Evolutionary conservation across 192 early-diverging fungal species (phyloP), one percentile per base, ranked within the genome.

Genomic region (Entophlyctis luteolus): DNA sequence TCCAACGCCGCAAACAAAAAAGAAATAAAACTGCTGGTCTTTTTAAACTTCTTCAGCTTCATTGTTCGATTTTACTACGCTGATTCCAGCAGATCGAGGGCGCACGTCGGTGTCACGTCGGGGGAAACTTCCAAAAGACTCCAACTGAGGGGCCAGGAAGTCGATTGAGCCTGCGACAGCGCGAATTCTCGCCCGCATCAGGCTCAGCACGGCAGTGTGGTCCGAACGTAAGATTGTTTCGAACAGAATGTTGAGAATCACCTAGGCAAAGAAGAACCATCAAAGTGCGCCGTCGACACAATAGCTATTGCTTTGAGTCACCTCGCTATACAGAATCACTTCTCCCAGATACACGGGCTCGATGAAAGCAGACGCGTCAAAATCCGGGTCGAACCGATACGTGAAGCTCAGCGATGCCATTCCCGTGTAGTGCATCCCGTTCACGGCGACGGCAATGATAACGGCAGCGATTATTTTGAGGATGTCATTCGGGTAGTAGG

Each of bases 271-370:
- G 12, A 27, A 20, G 16, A 60, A 38, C 10, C 22, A 14, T 6
- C 20, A 8, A 45, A 45, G 42, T 45, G 10, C n/a, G 12, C 50
- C n/a, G 10, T 45, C 42, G n/a, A 45, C n/a, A n/a, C 10, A 45
- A n/a, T n/a, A n/a, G n/a, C n/a, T n/a, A n/a, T n/a, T n/a, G n/a
- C n/a, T n/a, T n/a, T n/a, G n/a, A 45, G 14, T 60, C 31, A 59
- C 58, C 23, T 60, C 58, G 58, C 58, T 2, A 45, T 60, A 60
- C 20, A 60, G 58, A 60, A 60, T 60, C 5, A 60, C 58, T 60
- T 60, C 58, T 38, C 5, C 18, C 38, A 60, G 28, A 22, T 25
- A 10, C 10, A 36, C 34, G 6, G 58, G 58, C 25, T 29, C 5
- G 28, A 60, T 45, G 8, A 45, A 60, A 3, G 22, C 36, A 45